These are phyloP conservation scores for Vicia faba DNA, from an alignment of 306 rosid genomes.

Conservation along the genomic window DNA sequence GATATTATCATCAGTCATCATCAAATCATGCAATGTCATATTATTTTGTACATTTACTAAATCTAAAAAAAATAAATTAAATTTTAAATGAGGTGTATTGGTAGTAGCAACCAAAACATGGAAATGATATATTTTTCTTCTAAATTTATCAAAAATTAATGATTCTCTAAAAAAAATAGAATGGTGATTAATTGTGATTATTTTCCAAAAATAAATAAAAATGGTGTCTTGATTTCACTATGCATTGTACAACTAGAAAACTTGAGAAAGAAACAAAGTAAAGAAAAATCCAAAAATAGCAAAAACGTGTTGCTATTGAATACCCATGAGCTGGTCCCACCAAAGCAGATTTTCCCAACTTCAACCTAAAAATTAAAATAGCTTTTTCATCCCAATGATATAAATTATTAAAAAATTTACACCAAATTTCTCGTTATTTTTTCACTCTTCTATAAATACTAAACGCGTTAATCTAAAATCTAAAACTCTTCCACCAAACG, in stretches of 20 bases:
- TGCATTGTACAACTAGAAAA: conserved; percentile 19
- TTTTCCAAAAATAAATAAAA: conserved; percentile 21
- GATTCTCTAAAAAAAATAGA: neutral
- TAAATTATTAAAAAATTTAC: neutral
- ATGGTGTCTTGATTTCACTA: neutral
- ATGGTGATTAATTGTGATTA: neutral
- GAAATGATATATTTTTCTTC: too few species aligned
- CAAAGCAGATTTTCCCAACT: conserved; percentile 42
- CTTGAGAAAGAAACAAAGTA: conserved; percentile 15
- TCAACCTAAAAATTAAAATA: conserved; percentile 27
- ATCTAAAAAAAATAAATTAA: too few species aligned
- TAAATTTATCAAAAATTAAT: neutral
- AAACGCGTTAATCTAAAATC: conserved; percentile 28
- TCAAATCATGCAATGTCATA: too few species aligned
- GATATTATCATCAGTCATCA: too few species aligned
- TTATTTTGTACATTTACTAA: too few species aligned
- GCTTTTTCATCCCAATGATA: neutral
- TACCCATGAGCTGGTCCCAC: conserved; percentile 50
- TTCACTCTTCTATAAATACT: neutral
- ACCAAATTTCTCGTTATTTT: neutral
- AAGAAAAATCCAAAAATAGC: conserved; percentile 36
- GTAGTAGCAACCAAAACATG: too few species aligned
- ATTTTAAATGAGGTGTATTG: too few species aligned
- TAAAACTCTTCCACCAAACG: conserved; percentile 48
- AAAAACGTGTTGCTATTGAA: conserved; percentile 75